These are phyloP conservation scores for Gilbertella persicaria DNA, from an alignment of 371 early-diverging fungal species.

Conservation along the genomic window DNA sequence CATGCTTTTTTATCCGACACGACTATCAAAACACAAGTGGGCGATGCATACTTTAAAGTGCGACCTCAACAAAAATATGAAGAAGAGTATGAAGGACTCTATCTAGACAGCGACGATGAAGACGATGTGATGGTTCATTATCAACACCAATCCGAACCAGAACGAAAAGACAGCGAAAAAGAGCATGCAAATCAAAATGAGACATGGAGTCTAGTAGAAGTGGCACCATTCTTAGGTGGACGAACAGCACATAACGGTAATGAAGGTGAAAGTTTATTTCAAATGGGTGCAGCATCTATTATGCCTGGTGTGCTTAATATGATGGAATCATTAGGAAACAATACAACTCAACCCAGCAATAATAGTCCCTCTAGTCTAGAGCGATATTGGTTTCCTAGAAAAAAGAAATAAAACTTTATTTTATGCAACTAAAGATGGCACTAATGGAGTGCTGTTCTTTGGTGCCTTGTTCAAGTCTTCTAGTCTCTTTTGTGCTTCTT, in stretches of 20 bases:
- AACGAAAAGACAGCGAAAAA: conserved; percentile 5
- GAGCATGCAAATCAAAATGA: conserved; percentile 21
- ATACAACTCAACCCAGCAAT: not conserved
- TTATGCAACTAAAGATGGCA: not conserved
- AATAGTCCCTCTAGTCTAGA: not conserved
- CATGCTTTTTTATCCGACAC: too few relatives aligned
- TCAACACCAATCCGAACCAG: not conserved
- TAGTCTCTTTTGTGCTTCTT: conserved; percentile 51
- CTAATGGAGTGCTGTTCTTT: too few relatives aligned
- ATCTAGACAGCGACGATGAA: conserved; percentile 30
- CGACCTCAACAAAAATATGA: conserved; percentile 14
- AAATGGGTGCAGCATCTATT: conserved; percentile 34
- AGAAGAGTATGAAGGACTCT: conserved; percentile 4
- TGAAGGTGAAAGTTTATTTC: conserved; percentile 36
- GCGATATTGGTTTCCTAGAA: not conserved
- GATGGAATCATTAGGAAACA: conserved; percentile 24
- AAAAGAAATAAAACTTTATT: not conserved
- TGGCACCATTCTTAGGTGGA: conserved; percentile 41
- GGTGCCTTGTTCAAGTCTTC: too few relatives aligned
- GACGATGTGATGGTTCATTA: conserved; percentile 4
- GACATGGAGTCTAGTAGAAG: conserved; percentile 52
- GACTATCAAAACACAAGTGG: too few relatives aligned
- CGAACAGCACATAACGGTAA: conserved; percentile 31
- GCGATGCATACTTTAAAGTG: conserved; percentile 25
- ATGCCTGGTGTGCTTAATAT: conserved; percentile 39